Conservation (phyloP, 176 grass and related monocot genomes). For the Elaeis guineensis region DNA sequence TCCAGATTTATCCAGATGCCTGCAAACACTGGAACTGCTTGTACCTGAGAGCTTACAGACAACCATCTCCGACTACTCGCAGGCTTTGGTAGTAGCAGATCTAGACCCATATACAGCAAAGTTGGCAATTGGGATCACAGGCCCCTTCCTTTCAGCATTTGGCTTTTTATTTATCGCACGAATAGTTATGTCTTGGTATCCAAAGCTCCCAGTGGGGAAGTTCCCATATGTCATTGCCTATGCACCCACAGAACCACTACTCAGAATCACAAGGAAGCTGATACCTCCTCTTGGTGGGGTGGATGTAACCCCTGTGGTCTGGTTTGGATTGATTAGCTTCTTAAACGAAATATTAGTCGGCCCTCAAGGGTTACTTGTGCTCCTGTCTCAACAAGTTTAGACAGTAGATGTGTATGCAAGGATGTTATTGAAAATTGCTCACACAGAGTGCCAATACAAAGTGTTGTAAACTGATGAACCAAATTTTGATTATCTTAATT, state of each 20-base stretch:
- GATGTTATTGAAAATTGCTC: too few species aligned
- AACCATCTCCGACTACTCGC: background rate
- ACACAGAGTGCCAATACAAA: too few species aligned
- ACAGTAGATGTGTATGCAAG: background rate
- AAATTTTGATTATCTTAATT: too few species aligned
- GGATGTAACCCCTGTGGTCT: slow-evolving; percentile 91
- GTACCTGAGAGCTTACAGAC: background rate
- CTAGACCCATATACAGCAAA: slow-evolving; percentile 62
- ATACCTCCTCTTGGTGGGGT: slow-evolving; percentile 89
- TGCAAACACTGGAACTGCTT: background rate
- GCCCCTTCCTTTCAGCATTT: slow-evolving; percentile 65
- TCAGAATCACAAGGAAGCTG: slow-evolving; percentile 44
- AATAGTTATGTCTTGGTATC: slow-evolving; percentile 98
- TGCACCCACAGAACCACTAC: slow-evolving; percentile 79
- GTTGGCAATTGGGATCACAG: slow-evolving; percentile 35
- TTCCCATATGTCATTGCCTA: slow-evolving; percentile 89
- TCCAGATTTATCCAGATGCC: background rate
- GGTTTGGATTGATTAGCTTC: slow-evolving; percentile 95
- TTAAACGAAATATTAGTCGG: slow-evolving; percentile 85
- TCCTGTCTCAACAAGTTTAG: slow-evolving; percentile 67
- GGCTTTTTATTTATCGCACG: slow-evolving; percentile 71
- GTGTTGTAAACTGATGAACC: too few species aligned
- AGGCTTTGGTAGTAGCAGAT: slow-evolving; percentile 26
- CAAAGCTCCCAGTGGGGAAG: slow-evolving; percentile 56
- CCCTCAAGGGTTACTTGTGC: slow-evolving; percentile 67